A percentile compares a stretch with the other conserved stretches of the same genome.
phyloP scores from a whole-genome alignment of 78 protist species.

The Cavenderia fasciculata region DNA sequence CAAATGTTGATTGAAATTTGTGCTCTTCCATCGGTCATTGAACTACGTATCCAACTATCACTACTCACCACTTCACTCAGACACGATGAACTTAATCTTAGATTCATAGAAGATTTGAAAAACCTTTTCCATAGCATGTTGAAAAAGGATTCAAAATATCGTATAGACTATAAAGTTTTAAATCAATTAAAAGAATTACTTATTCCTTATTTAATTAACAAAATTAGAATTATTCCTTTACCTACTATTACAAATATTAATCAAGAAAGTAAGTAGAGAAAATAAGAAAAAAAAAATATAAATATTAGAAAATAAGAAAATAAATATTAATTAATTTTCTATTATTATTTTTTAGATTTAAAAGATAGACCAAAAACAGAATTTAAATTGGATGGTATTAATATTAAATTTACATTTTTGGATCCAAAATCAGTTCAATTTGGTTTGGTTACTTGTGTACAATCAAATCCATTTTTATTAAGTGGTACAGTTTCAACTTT shows the following conservation, averaged over 20 bases:
- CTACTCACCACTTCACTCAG: background rate
- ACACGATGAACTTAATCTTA: constrained; percentile 23
- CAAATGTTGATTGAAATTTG: constrained; percentile 46
- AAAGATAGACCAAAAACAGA: background rate
- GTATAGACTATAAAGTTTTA: constrained; percentile 14
- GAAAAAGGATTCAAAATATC: background rate
- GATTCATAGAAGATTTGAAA: constrained; percentile 17
- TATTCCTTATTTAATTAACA: constrained; percentile 33
- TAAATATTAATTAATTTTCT: background rate
- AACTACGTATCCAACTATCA: constrained; percentile 28
- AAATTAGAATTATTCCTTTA: constrained; percentile 8
- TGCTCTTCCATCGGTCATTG: constrained; percentile 26
- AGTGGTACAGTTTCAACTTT: constrained; percentile 14
- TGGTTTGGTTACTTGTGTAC: constrained; percentile 1
- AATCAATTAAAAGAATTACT: constrained; percentile 21
- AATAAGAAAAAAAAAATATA: too few relatives aligned
- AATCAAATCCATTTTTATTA: constrained; percentile 28
- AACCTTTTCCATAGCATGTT: constrained; percentile 17
- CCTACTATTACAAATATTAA: constrained; percentile 34
- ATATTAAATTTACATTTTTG: constrained; percentile 39
- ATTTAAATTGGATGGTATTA: constrained; percentile 33
- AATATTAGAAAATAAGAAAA: too few relatives aligned
- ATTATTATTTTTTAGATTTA: background rate
- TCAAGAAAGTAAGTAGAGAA: background rate
- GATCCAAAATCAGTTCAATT: constrained; percentile 49